Evolutionary conservation across 495 filamentous ascomycete species (phyloP), one percentile per base, ranked within the genome.

Genomic region (Trichoderma erinaceum): DNA sequence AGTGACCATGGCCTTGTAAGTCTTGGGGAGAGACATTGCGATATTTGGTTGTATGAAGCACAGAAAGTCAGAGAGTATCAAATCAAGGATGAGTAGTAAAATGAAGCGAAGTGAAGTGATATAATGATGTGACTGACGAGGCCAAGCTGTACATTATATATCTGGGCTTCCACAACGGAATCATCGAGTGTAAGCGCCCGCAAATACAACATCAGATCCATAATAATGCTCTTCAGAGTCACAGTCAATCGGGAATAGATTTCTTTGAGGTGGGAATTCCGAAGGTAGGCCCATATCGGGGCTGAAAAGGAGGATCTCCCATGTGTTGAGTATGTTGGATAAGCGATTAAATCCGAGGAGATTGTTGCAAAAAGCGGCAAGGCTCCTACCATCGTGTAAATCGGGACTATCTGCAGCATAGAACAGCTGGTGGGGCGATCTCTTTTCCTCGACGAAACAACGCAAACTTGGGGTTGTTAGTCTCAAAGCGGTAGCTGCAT

Each of bases 1-100:
- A 69, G 85, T 75, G 25, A 82, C 73, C 38, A 81, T 82, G 4
- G 77, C 78, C 70, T 80, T 82, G 76, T 76, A 86, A 12, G 82
- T 80, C 61, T 80, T 80, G 16, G 84, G 84, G 48, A 85, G 77
- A 8, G 75, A 69, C 41, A 61, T 61, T 21, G 21, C 29, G 52
- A 11, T 29, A 23, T 13, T 61, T 27, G 11, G n/a, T n/a, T n/a
- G n/a, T n/a, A n/a, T n/a, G n/a, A n/a, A n/a, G n/a, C n/a, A n/a
- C n/a, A 1, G 29, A 29, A 29, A 29, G 29, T 38, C 5, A 38
- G 8, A 38, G 35, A 7, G 35, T 38, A 38, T 38, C 5, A 3
- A 38, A 5, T 38, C 8, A 5, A 38, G 35, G 35, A 10, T 10
- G 35, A 38, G 5, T 2, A 38, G 35, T 38, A 38, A 10, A 7